Evolutionary conservation across 2,329 filamentous ascomycete genomes (phyloP).

Genomic region (Pseudocercospora eumusae): DNA sequence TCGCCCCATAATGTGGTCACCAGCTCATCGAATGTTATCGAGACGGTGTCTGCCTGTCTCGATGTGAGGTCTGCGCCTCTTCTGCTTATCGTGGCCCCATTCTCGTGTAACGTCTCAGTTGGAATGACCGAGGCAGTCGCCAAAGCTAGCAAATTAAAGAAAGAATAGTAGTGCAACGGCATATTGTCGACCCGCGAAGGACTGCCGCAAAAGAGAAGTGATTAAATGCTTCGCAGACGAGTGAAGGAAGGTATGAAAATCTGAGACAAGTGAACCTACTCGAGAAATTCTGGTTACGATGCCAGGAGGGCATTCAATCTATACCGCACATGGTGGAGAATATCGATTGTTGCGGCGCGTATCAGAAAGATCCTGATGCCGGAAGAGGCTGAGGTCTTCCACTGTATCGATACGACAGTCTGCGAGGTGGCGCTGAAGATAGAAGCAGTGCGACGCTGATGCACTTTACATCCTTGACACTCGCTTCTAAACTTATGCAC

Average conservation of each 20-base stretch:
- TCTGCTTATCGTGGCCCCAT: conserved; percentile 11
- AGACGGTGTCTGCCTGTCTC: conserved; percentile 43
- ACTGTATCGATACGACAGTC: conserved; percentile 13
- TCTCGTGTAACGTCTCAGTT: conserved; percentile 15
- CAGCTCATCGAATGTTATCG: conserved; percentile 63
- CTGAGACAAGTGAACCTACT: conserved; percentile 14
- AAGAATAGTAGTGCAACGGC: conserved; percentile 19
- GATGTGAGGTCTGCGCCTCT: background rate
- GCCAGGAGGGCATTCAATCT: conserved; percentile 11
- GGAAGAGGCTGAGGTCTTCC: conserved; percentile 1
- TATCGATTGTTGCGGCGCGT: conserved; percentile 14
- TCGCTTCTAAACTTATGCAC: conserved; percentile 6
- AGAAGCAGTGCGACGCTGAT: conserved; percentile 17
- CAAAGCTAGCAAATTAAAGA: conserved; percentile 23
- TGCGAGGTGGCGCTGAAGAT: conserved; percentile 20
- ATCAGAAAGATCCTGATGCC: conserved; percentile 16
- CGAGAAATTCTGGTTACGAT: conserved; percentile 13
- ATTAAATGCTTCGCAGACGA: conserved; percentile 8
- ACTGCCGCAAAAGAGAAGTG: background rate
- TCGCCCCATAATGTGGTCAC: conserved; percentile 63
- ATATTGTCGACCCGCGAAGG: conserved; percentile 14
- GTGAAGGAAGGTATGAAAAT: conserved; percentile 14
- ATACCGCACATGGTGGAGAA: conserved; percentile 11
- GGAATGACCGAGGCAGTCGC: conserved; percentile 25
- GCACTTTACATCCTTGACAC: conserved; percentile 11